A percentile compares a stretch with the other conserved stretches of the same genome.
phyloP scores from a whole-genome alignment of 2,329 filamentous ascomycete genomes.

The Chaetothyriales sp. region DNA sequence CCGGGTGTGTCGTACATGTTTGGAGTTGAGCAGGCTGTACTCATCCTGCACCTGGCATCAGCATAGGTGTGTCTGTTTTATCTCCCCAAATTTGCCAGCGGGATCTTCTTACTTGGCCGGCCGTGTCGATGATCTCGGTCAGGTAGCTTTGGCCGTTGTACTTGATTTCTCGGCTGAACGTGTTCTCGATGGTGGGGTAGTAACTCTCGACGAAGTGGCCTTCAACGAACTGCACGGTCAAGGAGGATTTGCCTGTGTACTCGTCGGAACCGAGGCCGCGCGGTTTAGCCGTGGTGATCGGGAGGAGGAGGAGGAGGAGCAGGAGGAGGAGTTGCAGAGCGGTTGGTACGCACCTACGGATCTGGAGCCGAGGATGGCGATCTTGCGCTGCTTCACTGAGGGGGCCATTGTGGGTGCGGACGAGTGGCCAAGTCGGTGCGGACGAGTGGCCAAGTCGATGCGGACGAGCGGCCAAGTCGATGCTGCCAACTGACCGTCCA shows the following conservation, averaged over 20 bases:
- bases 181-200: constrained; percentile 98
- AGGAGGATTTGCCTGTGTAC: constrained; percentile 74
- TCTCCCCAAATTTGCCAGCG: neutral
- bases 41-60: constrained; percentile 51
- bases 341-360: constrained; percentile 56
- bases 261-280: constrained; percentile 1
- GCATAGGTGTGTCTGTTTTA: neutral
- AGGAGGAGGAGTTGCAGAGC: neutral
- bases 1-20: constrained; percentile 40
- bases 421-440: neutral
- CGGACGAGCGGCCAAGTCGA: too few relatives aligned
- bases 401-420: constrained; percentile 39
- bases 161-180: constrained; percentile 89
- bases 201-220: constrained; percentile 98
- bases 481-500: neutral
- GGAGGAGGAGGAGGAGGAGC: too few relatives aligned
- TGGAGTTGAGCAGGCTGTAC: constrained; percentile 95
- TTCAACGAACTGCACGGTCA: constrained; percentile 93
- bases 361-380: constrained; percentile 87
- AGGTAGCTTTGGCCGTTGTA: constrained; percentile 85
- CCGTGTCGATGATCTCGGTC: constrained; percentile 96
- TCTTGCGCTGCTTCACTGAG: constrained; percentile 75
- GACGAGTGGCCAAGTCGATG: too few relatives aligned
- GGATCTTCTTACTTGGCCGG: constrained; percentile 54
- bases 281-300: neutral